Evolutionary conservation across 306 rosid species (phyloP).

Genomic region (Luffa acutangula): DNA sequence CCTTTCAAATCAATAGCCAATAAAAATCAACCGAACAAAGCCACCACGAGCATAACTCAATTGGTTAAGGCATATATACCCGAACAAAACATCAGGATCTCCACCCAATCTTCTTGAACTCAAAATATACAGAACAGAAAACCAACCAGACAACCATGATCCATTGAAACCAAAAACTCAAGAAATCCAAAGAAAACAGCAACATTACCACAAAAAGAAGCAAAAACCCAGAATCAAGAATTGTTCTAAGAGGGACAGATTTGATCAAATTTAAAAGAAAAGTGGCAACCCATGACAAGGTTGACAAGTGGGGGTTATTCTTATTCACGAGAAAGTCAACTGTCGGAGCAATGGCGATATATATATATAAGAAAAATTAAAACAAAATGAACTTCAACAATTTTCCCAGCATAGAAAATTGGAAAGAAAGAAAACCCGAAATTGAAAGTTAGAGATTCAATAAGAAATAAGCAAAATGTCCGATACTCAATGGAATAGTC

Average conservation of each 20-base stretch:
- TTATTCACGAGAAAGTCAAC: conserved; percentile 37
- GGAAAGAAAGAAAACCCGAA: conserved; percentile 16
- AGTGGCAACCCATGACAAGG: conserved; percentile 24
- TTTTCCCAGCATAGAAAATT: conserved; percentile 14
- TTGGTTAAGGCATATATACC: neutral
- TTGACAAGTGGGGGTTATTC: conserved; percentile 23
- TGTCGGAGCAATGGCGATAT: conserved; percentile 16
- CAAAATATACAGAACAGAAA: neutral
- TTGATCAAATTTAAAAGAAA: neutral
- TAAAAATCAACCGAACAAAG: neutral
- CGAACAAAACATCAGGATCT: neutral
- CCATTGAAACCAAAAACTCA: neutral
- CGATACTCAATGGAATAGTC: conserved; percentile 16
- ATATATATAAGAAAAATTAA: neutral
- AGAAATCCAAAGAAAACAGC: neutral
- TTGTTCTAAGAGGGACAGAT: neutral
- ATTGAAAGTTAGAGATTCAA: conserved; percentile 26
- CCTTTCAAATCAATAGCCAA: neutral
- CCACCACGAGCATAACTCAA: neutral
- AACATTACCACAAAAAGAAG: conserved; percentile 4
- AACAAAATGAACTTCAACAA: neutral
- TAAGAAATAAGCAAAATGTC: conserved; percentile 22
- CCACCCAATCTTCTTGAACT: neutral
- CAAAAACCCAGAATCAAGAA: neutral
- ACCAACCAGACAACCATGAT: neutral